phyloP scores from a whole-genome alignment of 805 yeast species.

The Ogataea wickerhamii region DNA sequence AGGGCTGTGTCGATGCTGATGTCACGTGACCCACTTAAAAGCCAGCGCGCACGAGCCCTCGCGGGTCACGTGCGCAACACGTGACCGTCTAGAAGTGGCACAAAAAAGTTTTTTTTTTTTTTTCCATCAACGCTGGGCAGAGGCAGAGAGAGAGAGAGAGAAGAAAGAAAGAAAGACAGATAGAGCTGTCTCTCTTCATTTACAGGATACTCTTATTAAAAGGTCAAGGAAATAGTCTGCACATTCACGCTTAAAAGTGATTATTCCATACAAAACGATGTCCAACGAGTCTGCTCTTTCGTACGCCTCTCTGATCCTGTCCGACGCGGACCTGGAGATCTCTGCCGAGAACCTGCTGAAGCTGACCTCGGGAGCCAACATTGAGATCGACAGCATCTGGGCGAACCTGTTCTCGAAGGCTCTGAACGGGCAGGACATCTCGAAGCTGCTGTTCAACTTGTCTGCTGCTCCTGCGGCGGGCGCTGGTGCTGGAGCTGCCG shows the following conservation, averaged over 20 bases:
- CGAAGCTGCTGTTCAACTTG: constrained; percentile 61
- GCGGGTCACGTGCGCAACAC: no score
- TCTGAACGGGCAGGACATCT: constrained; percentile 72
- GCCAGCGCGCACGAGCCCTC: no score
- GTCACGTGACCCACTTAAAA: no score
- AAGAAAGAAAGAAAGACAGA: no score
- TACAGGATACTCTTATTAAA: no score
- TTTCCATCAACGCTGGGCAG: no score
- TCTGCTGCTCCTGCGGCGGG: constrained; percentile 49
- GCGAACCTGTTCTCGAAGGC: constrained; percentile 81
- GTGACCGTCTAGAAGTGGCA: no score
- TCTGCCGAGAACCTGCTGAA: constrained; percentile 75
- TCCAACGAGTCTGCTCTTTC: constrained; percentile 89
- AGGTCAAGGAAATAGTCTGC: constrained; percentile 40
- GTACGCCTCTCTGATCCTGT: constrained; percentile 97
- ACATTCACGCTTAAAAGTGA: constrained; percentile 39
- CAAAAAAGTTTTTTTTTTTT: no score
- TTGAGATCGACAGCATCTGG: constrained; percentile 75
- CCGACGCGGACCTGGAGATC: constrained; percentile 95
- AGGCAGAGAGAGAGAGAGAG: no score
- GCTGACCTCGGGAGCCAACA: constrained; percentile 73
- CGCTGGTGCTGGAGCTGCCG: constrained; percentile 45
- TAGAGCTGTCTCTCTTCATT: no score
- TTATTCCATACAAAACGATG: constrained; percentile 50
- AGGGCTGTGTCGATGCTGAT: no score